Percentiles rank a stretch among this genome's conserved stretches.
phyloP scores from a whole-genome alignment of 345 rosid species.

The Citropsis articulata region DNA sequence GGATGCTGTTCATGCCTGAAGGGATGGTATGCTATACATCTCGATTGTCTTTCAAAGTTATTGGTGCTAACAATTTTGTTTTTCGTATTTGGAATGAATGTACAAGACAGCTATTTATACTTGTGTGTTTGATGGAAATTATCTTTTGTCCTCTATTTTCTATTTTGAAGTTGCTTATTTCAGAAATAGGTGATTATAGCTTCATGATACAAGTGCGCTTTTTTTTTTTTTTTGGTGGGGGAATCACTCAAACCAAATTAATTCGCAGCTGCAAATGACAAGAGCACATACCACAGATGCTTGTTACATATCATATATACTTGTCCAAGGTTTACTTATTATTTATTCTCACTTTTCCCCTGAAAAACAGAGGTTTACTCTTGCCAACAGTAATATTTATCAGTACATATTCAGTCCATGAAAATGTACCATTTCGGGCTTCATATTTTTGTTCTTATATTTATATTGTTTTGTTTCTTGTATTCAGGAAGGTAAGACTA shows the following conservation, averaged over 20 bases:
- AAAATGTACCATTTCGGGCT: background rate
- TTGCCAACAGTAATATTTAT: background rate
- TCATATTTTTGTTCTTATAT: no score
- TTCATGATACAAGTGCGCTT: background rate
- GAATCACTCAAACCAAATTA: background rate
- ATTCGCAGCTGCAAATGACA: background rate
- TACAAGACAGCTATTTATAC: background rate
- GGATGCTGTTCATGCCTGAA: slow-evolving; percentile 31
- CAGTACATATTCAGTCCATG: background rate
- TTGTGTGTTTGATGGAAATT: background rate
- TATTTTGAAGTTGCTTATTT: background rate
- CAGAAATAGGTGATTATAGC: background rate
- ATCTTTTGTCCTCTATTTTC: background rate
- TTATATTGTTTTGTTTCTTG: background rate
- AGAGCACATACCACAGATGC: background rate
- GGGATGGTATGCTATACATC: slow-evolving; percentile 32
- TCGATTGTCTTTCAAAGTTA: background rate
- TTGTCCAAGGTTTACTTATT: background rate
- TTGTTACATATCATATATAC: background rate
- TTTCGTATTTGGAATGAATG: background rate
- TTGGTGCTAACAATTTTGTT: background rate
- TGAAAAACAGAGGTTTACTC: background rate
- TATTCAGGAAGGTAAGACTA: background rate
- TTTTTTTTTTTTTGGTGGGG: background rate
- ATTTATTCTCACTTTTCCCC: background rate